These are phyloP conservation scores for Albifimbria verrucaria DNA, from an alignment of 2,329 filamentous ascomycete genomes.

Conservation along the genomic window DNA sequence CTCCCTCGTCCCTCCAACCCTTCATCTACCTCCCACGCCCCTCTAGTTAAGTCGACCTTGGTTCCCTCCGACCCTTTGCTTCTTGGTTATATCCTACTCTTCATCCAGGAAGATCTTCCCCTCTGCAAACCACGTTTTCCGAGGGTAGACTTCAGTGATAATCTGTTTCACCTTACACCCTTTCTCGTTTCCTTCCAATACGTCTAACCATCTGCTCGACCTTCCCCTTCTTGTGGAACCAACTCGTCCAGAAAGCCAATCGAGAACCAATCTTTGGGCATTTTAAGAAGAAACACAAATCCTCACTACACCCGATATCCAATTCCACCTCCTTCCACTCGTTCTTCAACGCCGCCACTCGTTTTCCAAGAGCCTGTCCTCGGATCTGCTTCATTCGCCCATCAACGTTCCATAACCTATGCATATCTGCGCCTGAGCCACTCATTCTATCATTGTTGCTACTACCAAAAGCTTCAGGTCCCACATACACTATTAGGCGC, in stretches of 20 bases:
- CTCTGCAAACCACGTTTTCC: constrained; percentile 30
- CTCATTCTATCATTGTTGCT: neutral
- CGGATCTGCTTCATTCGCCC: neutral
- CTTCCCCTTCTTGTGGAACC: constrained; percentile 1
- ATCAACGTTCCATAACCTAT: neutral
- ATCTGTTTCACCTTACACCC: constrained; percentile 30
- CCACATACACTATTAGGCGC: constrained; percentile 4
- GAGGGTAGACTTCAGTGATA: constrained; percentile 27
- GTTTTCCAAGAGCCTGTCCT: constrained; percentile 6
- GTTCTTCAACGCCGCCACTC: constrained; percentile 17
- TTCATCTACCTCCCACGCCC: constrained; percentile 35
- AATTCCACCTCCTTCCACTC: constrained; percentile 13
- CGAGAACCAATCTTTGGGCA: neutral
- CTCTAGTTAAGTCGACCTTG: constrained; percentile 20
- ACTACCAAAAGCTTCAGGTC: constrained; percentile 4
- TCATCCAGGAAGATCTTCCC: constrained; percentile 19
- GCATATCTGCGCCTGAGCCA: neutral
- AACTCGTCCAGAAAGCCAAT: neutral
- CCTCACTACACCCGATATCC: constrained; percentile 14
- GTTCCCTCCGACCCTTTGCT: constrained; percentile 17
- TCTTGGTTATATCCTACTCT: constrained; percentile 17
- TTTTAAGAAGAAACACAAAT: neutral
- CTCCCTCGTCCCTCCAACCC: constrained; percentile 15
- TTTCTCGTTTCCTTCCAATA: constrained; percentile 10
- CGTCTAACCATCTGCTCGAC: constrained; percentile 10